Percentiles rank a stretch among this genome's conserved stretches.
These are phyloP conservation scores for Collybiopsis luxurians DNA, from an alignment of 768 basidiomycete species.

Conservation along the genomic window DNA sequence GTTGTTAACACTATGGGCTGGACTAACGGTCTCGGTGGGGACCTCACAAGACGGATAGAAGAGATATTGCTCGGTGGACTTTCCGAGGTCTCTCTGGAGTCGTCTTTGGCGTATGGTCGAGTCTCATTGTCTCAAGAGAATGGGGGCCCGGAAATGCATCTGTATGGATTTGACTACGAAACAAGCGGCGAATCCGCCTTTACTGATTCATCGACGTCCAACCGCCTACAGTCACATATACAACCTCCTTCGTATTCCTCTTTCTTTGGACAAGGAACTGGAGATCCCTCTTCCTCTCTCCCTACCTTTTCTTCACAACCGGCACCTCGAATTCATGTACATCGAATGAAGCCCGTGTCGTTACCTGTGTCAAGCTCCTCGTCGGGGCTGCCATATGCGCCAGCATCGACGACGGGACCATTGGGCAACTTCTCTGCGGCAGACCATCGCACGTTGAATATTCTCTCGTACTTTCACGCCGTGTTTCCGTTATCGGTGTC, in stretches of 20 bases:
- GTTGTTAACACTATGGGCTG: conserved; percentile 97
- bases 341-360: neutral
- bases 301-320: neutral
- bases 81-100: neutral
- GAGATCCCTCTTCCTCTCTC: neutral
- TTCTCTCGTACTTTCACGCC: conserved; percentile 80
- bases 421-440: conserved; percentile 49
- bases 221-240: neutral
- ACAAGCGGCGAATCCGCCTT: neutral
- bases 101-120: neutral
- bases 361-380: neutral
- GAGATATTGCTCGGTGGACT: conserved; percentile 34
- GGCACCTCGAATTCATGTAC: neutral
- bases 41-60: conserved; percentile 71
- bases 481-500: conserved; percentile 20
- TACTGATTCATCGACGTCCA: neutral
- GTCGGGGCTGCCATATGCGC: too few relatives aligned
- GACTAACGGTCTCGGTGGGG: conserved; percentile 90
- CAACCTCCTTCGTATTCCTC: neutral
- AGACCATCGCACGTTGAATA: conserved; percentile 67
- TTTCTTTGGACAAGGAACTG: neutral
- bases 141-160: neutral
- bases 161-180: neutral
- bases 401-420: conserved; percentile 30
- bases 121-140: neutral